A percentile compares a stretch with the other conserved stretches of the same genome.
Evolutionary conservation across 1,284 basidiomycete species (phyloP).

Genomic region (Singerocomus inundabilis): DNA sequence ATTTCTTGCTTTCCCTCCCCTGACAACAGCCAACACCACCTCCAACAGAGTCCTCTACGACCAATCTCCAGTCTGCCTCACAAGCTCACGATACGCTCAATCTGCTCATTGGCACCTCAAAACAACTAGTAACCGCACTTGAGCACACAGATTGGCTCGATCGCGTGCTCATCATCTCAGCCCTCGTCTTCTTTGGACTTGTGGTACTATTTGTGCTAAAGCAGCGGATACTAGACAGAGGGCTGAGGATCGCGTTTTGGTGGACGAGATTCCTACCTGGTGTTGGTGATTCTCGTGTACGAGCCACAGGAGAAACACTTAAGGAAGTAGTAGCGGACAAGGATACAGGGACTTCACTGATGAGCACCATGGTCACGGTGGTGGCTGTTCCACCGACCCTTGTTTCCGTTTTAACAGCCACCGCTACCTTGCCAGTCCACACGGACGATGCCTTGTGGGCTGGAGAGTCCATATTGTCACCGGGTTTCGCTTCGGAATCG

Average conservation of each 20-base stretch:
- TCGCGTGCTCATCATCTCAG: conserved; percentile 76
- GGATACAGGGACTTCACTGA: background rate
- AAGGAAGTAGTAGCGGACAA: conserved; percentile 11
- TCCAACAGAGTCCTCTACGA: conserved; percentile 72
- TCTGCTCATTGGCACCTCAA: conserved; percentile 73
- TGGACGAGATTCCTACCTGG: conserved; percentile 72
- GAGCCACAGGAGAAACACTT: conserved; percentile 2
- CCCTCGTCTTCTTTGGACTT: conserved; percentile 79
- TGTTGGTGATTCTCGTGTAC: conserved; percentile 4
- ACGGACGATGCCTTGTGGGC: background rate
- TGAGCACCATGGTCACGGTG: conserved; percentile 10
- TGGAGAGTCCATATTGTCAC: conserved; percentile 2
- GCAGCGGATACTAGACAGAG: conserved; percentile 76
- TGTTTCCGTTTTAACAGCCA: conserved; percentile 11
- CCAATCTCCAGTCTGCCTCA: conserved; percentile 72
- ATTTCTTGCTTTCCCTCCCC: background rate
- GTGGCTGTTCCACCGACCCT: conserved; percentile 11
- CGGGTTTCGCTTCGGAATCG: conserved; percentile 1
- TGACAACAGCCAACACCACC: background rate
- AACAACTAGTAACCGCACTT: conserved; percentile 79
- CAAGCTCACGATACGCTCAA: conserved; percentile 78
- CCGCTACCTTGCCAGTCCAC: conserved; percentile 3
- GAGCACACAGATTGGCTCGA: conserved; percentile 92
- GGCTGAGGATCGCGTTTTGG: conserved; percentile 70
- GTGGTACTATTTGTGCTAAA: conserved; percentile 85